Evolutionary conservation across 352 stramenopile species (phyloP).

Genomic region (Pythium plurisporium): DNA sequence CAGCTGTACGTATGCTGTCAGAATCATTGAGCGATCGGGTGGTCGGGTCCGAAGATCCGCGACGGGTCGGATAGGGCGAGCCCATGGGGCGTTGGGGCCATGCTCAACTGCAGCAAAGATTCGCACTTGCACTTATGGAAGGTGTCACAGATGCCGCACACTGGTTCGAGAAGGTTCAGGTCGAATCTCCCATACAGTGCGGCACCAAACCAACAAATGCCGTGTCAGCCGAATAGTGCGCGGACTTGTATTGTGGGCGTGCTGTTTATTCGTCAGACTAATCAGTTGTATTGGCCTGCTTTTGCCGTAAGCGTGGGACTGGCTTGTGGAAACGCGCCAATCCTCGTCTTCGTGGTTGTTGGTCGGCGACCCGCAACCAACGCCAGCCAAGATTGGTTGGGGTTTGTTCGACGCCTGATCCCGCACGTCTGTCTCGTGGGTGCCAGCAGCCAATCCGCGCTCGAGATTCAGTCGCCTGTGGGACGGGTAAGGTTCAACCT

Average conservation of each 20-base stretch:
- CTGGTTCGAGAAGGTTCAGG: slow-evolving; percentile 13
- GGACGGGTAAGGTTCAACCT: slow-evolving; percentile 11
- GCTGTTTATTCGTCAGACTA: slow-evolving; percentile 3
- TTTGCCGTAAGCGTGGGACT: slow-evolving; percentile 8
- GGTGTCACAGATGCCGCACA: slow-evolving; percentile 7
- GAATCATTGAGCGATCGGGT: too few relatives aligned
- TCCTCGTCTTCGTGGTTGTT: not conserved
- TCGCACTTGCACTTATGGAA: not conserved
- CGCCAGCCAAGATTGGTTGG: not conserved
- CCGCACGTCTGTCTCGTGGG: slow-evolving; percentile 17
- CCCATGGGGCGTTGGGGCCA: not conserved
- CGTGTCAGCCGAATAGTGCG: not conserved
- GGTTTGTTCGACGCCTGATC: slow-evolving; percentile 8
- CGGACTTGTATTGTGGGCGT: not conserved
- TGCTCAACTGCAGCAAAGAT: slow-evolving; percentile 1
- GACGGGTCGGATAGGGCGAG: too few relatives aligned
- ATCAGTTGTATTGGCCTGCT: too few relatives aligned
- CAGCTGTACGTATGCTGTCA: too few relatives aligned
- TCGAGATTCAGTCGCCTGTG: not conserved
- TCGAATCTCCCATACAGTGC: slow-evolving; percentile 1
- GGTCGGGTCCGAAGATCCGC: not conserved
- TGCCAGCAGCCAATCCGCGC: slow-evolving; percentile 15
- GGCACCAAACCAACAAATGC: not conserved
- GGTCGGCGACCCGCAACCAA: too few relatives aligned
- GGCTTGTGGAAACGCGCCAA: not conserved